Percentiles rank a stretch among this genome's conserved stretches.
phyloP scores from a whole-genome alignment of 495 filamentous ascomycete species.

The Penicillium salamii region DNA sequence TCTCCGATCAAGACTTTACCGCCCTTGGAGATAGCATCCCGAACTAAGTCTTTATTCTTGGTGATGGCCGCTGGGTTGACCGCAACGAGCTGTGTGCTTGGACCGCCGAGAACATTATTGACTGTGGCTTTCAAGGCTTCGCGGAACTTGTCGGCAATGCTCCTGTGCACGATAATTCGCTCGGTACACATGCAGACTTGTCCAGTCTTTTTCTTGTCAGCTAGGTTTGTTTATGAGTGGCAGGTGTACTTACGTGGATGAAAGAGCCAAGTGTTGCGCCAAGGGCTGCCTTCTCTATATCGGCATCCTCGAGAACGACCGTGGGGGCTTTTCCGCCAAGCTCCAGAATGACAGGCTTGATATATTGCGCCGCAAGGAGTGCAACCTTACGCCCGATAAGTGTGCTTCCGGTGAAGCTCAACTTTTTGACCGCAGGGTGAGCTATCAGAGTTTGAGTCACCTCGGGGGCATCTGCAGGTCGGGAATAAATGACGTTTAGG shows the following conservation, averaged over 20 bases:
- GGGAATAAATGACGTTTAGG: conserved; percentile 43
- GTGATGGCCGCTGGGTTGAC: conserved; percentile 57
- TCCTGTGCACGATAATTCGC: conserved; percentile 57
- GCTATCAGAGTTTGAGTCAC: conserved; percentile 42
- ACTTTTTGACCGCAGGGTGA: conserved; percentile 41
- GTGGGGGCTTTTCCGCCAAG: conserved; percentile 50
- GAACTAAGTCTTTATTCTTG: conserved; percentile 64
- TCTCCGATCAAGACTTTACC: conserved; percentile 64
- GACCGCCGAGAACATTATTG: not conserved
- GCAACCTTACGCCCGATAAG: conserved; percentile 45
- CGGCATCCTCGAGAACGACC: conserved; percentile 48
- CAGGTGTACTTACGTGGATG: conserved; percentile 13
- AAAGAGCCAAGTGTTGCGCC: conserved; percentile 35
- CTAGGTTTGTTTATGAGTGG: not conserved
- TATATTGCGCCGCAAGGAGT: conserved; percentile 28
- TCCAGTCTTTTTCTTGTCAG: conserved; percentile 30
- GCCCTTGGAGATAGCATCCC: conserved; percentile 64
- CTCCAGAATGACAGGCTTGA: conserved; percentile 53
- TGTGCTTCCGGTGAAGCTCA: conserved; percentile 52
- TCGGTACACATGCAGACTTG: conserved; percentile 87
- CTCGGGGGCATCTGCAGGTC: conserved; percentile 35
- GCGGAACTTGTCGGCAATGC: conserved; percentile 30
- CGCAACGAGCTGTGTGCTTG: conserved; percentile 42
- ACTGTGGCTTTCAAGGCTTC: not conserved
- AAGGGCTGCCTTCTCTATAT: conserved; percentile 40